These are phyloP conservation scores for Antitrichia curtipendula DNA, from an alignment of 225 moss, liverwort and hornwort species.

Conservation along the genomic window DNA sequence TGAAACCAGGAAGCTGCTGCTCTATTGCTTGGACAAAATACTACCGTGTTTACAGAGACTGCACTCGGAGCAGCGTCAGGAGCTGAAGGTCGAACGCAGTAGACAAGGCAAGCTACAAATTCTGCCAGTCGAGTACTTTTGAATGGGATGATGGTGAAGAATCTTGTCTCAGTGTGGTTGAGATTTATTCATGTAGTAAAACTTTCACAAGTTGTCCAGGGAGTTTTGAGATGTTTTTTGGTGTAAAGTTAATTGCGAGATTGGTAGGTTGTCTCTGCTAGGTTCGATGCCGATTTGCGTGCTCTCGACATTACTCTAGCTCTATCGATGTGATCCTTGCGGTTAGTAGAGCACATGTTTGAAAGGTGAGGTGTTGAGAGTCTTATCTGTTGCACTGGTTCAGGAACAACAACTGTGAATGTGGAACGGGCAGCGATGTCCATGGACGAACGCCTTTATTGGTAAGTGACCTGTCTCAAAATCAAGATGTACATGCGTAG, in stretches of 20 bases:
- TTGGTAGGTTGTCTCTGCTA: background rate
- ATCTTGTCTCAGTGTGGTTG: background rate
- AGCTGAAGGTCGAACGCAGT: constrained; percentile 63
- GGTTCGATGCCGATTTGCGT: background rate
- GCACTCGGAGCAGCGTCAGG: constrained; percentile 63
- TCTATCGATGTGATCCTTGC: background rate
- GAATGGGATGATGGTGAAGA: background rate
- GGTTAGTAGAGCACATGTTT: background rate
- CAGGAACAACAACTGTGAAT: constrained; percentile 31
- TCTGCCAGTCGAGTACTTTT: background rate
- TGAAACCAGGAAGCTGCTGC: constrained; percentile 27
- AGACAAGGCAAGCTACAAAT: constrained; percentile 31
- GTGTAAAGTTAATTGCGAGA: background rate
- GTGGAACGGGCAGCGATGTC: constrained; percentile 35
- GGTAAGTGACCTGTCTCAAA: constrained; percentile 24
- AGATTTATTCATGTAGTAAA: background rate
- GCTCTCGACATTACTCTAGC: background rate
- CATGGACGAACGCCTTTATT: constrained; percentile 73
- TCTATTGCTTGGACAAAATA: constrained; percentile 48
- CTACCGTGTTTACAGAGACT: constrained; percentile 53
- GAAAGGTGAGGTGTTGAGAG: background rate
- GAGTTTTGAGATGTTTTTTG: background rate
- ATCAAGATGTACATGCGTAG: background rate
- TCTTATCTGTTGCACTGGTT: background rate
- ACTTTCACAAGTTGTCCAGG: background rate